These are phyloP conservation scores for Ophiostoma sp. DNA, from an alignment of 2,329 filamentous ascomycete genomes.

Conservation along the genomic window DNA sequence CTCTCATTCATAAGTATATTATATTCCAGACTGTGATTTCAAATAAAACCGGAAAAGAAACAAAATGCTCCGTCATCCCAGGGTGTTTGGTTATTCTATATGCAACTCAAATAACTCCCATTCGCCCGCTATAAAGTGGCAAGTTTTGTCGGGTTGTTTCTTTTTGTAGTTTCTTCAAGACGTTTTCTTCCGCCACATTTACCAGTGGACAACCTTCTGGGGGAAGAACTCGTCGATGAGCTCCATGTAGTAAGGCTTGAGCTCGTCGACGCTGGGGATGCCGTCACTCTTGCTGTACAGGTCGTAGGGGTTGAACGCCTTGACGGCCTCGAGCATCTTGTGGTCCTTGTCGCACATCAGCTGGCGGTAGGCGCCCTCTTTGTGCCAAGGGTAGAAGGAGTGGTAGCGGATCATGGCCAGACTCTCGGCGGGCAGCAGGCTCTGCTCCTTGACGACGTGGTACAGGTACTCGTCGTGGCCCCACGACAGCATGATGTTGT, in stretches of 20 bases:
- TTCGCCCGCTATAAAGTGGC: neutral
- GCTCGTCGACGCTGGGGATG: constrained; percentile 65
- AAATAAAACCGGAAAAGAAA: neutral
- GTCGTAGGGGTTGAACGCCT: constrained; percentile 87
- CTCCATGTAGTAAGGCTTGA: constrained; percentile 74
- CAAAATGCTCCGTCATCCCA: neutral
- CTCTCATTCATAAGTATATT: neutral
- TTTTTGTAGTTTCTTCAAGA: neutral
- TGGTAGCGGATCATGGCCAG: constrained; percentile 93
- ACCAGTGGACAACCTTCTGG: constrained; percentile 65
- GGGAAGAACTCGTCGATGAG: constrained; percentile 72
- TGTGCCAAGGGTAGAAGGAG: constrained; percentile 90
- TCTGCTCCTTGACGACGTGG: constrained; percentile 79
- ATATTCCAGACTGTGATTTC: no score
- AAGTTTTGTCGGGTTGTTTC: neutral
- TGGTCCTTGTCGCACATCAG: constrained; percentile 81
- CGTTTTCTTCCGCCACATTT: neutral
- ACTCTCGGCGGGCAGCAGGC: constrained; percentile 69
- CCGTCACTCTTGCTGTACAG: constrained; percentile 88
- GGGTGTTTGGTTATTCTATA: constrained; percentile 1
- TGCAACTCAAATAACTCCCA: neutral
- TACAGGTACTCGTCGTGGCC: constrained; percentile 87
- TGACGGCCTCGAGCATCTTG: constrained; percentile 72
- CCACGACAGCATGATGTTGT: constrained; percentile 87
- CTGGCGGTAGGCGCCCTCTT: constrained; percentile 69